Evolutionary conservation across 2,329 filamentous ascomycete species (phyloP).

Genomic region (Sporothrix sp.): DNA sequence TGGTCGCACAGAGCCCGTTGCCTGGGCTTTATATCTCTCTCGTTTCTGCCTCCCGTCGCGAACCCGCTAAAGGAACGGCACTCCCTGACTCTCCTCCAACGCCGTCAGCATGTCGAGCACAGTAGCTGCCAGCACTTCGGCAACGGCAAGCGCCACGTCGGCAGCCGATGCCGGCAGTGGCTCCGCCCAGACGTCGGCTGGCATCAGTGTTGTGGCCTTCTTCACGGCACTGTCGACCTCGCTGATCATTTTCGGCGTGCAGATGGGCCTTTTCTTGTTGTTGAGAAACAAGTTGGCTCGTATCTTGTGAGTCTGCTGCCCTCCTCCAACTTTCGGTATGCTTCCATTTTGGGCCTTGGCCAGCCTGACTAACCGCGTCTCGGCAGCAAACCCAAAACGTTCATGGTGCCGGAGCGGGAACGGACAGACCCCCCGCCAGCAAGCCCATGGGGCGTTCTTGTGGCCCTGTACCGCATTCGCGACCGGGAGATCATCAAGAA

Average conservation of each 20-base stretch:
- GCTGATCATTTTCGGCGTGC: conserved; percentile 51
- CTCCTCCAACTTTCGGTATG: not conserved
- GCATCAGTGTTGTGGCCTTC: conserved; percentile 46
- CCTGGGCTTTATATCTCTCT: too few species aligned
- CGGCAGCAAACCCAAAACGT: conserved; percentile 68
- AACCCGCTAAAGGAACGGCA: too few species aligned
- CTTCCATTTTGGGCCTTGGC: not conserved
- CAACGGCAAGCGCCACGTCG: conserved; percentile 11
- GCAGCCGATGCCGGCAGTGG: conserved; percentile 14
- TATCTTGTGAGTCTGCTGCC: conserved; percentile 57
- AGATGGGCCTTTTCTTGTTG: conserved; percentile 62
- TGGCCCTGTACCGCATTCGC: conserved; percentile 56
- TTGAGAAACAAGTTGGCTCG: conserved; percentile 68
- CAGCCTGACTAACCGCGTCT: not conserved
- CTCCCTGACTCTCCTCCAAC: not conserved
- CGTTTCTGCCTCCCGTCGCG: too few species aligned
- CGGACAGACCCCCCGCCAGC: conserved; percentile 64
- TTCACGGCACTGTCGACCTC: conserved; percentile 55
- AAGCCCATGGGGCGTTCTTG: conserved; percentile 41
- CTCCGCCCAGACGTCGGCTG: conserved; percentile 24
- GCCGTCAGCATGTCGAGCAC: conserved; percentile 12
- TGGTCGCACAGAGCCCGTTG: too few species aligned
- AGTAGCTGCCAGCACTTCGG: too few species aligned
- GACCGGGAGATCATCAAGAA: conserved; percentile 84
- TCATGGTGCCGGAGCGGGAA: conserved; percentile 75